These are phyloP conservation scores for Arbutus unedo DNA, from an alignment of 148 eudicot species.

Conservation along the genomic window DNA sequence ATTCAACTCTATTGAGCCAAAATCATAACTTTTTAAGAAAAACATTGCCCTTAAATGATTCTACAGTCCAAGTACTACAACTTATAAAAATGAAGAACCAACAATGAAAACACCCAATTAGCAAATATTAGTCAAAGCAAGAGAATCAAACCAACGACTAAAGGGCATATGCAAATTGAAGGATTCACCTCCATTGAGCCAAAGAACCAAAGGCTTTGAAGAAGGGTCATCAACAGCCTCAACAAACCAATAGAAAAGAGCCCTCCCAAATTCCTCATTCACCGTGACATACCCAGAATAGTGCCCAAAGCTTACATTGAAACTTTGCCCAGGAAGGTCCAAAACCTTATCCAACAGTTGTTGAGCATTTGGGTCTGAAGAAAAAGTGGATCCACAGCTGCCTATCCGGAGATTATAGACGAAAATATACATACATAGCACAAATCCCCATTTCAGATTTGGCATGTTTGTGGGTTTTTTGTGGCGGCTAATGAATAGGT, in stretches of 20 bases:
- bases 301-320: conserved; percentile 62
- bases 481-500: not conserved
- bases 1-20: no score
- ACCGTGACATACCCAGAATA: conserved; percentile 80
- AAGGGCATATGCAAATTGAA: not conserved
- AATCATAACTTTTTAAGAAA: not conserved
- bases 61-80: not conserved
- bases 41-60: not conserved
- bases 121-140: no score
- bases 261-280: conserved; percentile 66
- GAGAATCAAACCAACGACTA: not conserved
- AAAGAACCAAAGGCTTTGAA: conserved; percentile 78
- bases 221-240: conserved; percentile 71
- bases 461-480: conserved; percentile 25
- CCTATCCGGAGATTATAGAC: conserved; percentile 20
- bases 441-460: conserved; percentile 28
- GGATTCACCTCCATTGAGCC: conserved; percentile 88
- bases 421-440: conserved; percentile 22
- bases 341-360: conserved; percentile 45
- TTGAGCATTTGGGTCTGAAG: conserved; percentile 34
- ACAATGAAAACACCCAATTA: no score
- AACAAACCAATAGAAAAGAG: conserved; percentile 78
- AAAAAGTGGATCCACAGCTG: conserved; percentile 20
- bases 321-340: conserved; percentile 67
- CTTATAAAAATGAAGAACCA: not conserved